A percentile compares a stretch with the other conserved stretches of the same genome.
These are phyloP conservation scores for Neocatenulostroma microsporum DNA, from an alignment of 2,329 filamentous ascomycete genomes.

Conservation along the genomic window DNA sequence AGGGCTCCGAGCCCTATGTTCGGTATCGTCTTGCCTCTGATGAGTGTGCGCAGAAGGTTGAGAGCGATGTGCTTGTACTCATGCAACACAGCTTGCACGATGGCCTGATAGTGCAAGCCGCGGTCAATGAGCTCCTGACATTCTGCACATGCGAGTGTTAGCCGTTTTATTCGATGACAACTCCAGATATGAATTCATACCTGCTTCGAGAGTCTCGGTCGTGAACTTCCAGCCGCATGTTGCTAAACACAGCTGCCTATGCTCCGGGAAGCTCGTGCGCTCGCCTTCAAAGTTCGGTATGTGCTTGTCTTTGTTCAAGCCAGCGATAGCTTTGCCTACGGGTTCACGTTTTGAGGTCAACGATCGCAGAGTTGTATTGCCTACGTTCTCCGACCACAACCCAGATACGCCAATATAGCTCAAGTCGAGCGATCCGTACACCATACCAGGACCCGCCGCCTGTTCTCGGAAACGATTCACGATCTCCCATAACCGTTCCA, in stretches of 20 bases:
- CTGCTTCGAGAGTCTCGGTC: slow-evolving; percentile 41
- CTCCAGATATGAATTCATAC: not conserved
- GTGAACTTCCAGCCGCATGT: slow-evolving; percentile 65
- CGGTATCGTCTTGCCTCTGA: slow-evolving; percentile 58
- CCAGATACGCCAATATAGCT: slow-evolving; percentile 67
- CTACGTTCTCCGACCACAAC: slow-evolving; percentile 60
- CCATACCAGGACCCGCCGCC: slow-evolving; percentile 61
- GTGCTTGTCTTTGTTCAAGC: slow-evolving; percentile 55
- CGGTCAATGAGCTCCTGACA: slow-evolving; percentile 46
- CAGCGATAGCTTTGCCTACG: slow-evolving; percentile 45
- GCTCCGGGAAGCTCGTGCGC: slow-evolving; percentile 57
- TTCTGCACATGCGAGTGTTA: slow-evolving; percentile 16
- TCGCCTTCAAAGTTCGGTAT: slow-evolving; percentile 57
- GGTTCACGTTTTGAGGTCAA: no score
- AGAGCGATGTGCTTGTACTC: slow-evolving; percentile 62
- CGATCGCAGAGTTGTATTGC: slow-evolving; percentile 26
- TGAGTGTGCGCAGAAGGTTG: slow-evolving; percentile 60
- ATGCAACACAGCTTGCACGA: slow-evolving; percentile 67
- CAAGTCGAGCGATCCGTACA: slow-evolving; percentile 59
- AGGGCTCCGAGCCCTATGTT: slow-evolving; percentile 43
- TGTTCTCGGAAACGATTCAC: slow-evolving; percentile 57
- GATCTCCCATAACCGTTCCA: slow-evolving; percentile 74
- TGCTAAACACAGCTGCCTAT: slow-evolving; percentile 66
- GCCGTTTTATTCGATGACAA: no score
- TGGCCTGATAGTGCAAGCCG: slow-evolving; percentile 62